These are phyloP conservation scores for Dittrichia graveolens DNA, from an alignment of 129 eudicot genomes.

Conservation along the genomic window DNA sequence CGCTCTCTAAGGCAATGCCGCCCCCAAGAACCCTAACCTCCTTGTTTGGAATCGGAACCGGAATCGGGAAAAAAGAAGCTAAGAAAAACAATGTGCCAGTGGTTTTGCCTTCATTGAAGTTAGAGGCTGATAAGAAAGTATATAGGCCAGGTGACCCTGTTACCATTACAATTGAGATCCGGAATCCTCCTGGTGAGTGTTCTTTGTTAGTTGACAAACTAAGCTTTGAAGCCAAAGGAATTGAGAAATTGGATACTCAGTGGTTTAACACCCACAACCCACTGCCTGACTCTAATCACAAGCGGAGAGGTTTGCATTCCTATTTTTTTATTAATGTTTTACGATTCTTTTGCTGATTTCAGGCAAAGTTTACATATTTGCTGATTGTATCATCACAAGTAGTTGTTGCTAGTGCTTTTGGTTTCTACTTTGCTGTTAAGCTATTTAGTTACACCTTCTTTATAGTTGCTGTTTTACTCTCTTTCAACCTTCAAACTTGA, in stretches of 20 bases:
- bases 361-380: slow-evolving; percentile 11
- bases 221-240: slow-evolving; percentile 72
- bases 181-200: slow-evolving; percentile 46
- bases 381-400: neutral
- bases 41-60: slow-evolving; percentile 65
- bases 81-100: slow-evolving; percentile 9
- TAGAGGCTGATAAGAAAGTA: slow-evolving; percentile 63
- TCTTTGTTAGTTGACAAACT: slow-evolving; percentile 68
- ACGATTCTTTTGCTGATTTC: neutral
- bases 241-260: slow-evolving; percentile 90
- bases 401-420: neutral
- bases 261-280: slow-evolving; percentile 79
- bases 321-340: neutral
- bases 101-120: slow-evolving; percentile 50
- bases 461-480: no score
- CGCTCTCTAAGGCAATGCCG: slow-evolving; percentile 45
- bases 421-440: no score
- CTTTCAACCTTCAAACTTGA: no score
- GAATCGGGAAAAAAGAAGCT: slow-evolving; percentile 39
- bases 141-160: slow-evolving; percentile 88
- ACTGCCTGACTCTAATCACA: slow-evolving; percentile 47
- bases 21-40: slow-evolving; percentile 73
- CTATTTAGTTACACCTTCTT: no score
- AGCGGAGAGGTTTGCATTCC: slow-evolving; percentile 54
- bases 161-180: slow-evolving; percentile 60